Evolutionary conservation across 768 basidiomycete species (phyloP).

Genomic region (Suillus discolor): DNA sequence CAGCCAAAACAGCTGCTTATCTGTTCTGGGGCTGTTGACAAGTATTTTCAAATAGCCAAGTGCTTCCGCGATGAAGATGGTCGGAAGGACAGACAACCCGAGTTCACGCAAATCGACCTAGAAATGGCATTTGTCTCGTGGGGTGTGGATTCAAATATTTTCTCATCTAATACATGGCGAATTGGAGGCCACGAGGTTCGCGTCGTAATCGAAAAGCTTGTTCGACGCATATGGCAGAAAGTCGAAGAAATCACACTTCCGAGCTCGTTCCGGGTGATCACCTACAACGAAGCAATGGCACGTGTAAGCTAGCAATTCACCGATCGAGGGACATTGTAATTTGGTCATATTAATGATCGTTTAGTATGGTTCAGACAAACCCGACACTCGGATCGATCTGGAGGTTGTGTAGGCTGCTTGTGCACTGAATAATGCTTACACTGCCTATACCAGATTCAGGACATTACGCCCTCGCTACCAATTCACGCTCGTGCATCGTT

Average conservation of each 20-base stretch:
- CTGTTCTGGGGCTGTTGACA: conserved; percentile 85
- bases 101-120: conserved; percentile 96
- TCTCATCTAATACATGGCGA: conserved; percentile 57
- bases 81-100: conserved; percentile 92
- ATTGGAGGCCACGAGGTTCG: conserved; percentile 88
- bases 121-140: conserved; percentile 97
- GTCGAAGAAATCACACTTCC: conserved; percentile 65
- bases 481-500: conserved; percentile 26
- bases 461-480: conserved; percentile 35
- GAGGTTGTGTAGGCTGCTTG: conserved; percentile 56
- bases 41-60: conserved; percentile 90
- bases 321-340: conserved; percentile 16
- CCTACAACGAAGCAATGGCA: conserved; percentile 89
- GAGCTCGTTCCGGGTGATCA: conserved; percentile 75
- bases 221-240: conserved; percentile 76
- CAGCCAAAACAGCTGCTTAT: conserved; percentile 95
- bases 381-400: conserved; percentile 85
- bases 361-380: conserved; percentile 94
- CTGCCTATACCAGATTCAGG: conserved; percentile 33
- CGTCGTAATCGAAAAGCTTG: conserved; percentile 72
- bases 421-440: conserved; percentile 8
- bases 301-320: conserved; percentile 51
- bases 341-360: conserved; percentile 22
- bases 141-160: conserved; percentile 39
- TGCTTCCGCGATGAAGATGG: conserved; percentile 98